These are phyloP conservation scores for Chionographis japonica DNA, from an alignment of 106 monocot species.

Conservation along the genomic window DNA sequence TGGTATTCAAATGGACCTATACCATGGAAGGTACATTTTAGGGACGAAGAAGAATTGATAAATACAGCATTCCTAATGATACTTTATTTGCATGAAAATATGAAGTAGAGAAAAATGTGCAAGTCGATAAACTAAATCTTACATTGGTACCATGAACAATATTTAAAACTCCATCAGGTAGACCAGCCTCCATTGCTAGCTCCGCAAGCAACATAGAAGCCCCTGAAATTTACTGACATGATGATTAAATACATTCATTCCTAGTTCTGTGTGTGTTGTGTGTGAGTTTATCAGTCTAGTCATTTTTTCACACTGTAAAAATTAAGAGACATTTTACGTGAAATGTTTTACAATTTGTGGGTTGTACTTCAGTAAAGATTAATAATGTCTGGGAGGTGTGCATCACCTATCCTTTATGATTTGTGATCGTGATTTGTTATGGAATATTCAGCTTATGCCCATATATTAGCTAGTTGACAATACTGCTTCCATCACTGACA, in stretches of 20 bases:
- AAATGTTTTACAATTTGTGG: no score
- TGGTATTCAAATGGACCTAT: not conserved
- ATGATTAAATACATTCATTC: conserved; percentile 6
- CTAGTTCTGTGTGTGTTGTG: no score
- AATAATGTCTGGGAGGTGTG: no score
- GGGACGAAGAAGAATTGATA: not conserved
- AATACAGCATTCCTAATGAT: not conserved
- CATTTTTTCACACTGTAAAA: no score
- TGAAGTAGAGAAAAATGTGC: not conserved
- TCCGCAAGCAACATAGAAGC: conserved; percentile 95
- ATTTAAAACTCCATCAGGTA: conserved; percentile 93
- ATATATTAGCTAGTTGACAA: no score
- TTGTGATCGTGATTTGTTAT: no score
- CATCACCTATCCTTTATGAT: no score
- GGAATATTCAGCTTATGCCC: no score
- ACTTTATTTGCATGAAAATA: not conserved
- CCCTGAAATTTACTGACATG: conserved; percentile 36
- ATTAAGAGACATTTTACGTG: no score
- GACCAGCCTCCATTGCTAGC: conserved; percentile 92
- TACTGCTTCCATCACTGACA: no score
- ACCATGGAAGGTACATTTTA: not conserved
- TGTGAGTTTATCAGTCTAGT: no score
- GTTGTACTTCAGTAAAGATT: no score
- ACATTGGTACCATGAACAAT: conserved; percentile 94
- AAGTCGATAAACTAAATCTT: conserved; percentile 20